phyloP scores from a whole-genome alignment of 495 filamentous ascomycete species.

The Patellaria atrata region DNA sequence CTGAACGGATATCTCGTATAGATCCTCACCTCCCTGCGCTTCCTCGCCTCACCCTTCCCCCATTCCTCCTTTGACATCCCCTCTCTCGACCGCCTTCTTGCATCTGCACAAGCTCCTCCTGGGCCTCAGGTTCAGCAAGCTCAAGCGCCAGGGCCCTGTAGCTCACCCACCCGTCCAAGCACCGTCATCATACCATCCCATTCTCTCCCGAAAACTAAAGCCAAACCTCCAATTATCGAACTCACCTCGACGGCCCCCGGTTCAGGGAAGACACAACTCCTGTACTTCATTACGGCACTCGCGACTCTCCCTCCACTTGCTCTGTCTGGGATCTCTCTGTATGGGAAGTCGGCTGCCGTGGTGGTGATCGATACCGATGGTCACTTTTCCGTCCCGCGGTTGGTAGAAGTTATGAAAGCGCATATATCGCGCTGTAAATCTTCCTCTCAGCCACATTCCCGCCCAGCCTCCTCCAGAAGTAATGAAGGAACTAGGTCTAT shows the following conservation, averaged over 20 bases:
- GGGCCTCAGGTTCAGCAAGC: constrained; percentile 1
- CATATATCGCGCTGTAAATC: too few relatives aligned
- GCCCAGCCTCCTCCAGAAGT: neutral
- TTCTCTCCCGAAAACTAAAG: constrained; percentile 24
- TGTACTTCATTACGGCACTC: constrained; percentile 51
- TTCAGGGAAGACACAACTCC: constrained; percentile 49
- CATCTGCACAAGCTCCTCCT: neutral
- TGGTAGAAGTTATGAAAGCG: constrained; percentile 30
- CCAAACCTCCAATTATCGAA: constrained; percentile 39
- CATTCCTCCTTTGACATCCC: constrained; percentile 31
- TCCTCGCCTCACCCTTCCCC: constrained; percentile 1
- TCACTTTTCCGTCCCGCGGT: constrained; percentile 46
- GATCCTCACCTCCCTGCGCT: neutral
- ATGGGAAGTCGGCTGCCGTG: constrained; percentile 44
- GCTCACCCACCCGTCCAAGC: too few relatives aligned
- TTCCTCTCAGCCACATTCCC: too few relatives aligned
- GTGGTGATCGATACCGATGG: constrained; percentile 57
- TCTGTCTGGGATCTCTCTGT: constrained; percentile 19
- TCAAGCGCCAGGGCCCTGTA: neutral
- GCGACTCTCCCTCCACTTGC: constrained; percentile 38
- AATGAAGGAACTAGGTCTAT: neutral
- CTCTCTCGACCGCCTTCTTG: constrained; percentile 35
- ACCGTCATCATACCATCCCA: constrained; percentile 9
- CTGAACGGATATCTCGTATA: too few relatives aligned
- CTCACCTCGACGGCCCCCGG: constrained; percentile 35